Base-by-base conservation (phyloP, 345 rosid species). In the Nephelium lappaceum region DNA sequence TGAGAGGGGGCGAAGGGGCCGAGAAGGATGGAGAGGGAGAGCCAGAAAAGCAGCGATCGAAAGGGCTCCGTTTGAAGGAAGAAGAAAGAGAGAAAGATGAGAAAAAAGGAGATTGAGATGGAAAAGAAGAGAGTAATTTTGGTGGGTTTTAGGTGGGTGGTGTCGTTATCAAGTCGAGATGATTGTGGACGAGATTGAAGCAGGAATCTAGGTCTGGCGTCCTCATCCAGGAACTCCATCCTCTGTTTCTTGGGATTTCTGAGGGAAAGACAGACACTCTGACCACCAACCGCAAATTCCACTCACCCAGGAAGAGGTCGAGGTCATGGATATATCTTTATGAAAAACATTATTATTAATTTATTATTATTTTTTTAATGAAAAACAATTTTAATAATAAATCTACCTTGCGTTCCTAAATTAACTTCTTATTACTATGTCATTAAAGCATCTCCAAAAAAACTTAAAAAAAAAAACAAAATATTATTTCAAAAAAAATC, bases 181-280 rank as follows among this genome's bases (percentile, higher is more conserved):
- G 89, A 66, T 12, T 76, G 77, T 9, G 86, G 86, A n/a, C 90
- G 91, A 24, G 98, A 87, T 39, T 91, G 96, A 78, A 93, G 86
- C 77, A 91, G 85, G 81, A 93, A 85, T 81, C 94, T 86, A 27
- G 96, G 98, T 72, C 92, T 88, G 2, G 88, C 79, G 82, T 94
- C 98, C 75, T 94, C 99, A 83, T 96, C 99, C 70, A 82, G 71
- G 72, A 91, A 96, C 89, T 96, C 99, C 98, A 96, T 95, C 39
- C 65, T 42, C 4, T 12, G 16, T 77, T 43, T 38, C 21, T 27
- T 25, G 5, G 21, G 41, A 7, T 12, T 36, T 27, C 51, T 21
- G 5, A 64, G 70, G 21, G 21, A 18, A 55, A n/a, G n/a, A 18
- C 7, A 55, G n/a, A 4, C n/a, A 55, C 8, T n/a, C n/a, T n/a